Evolutionary conservation across 192 early-diverging fungal genomes (phyloP), one percentile per base, ranked within the genome.

Genomic region (Coemansia sp.): DNA sequence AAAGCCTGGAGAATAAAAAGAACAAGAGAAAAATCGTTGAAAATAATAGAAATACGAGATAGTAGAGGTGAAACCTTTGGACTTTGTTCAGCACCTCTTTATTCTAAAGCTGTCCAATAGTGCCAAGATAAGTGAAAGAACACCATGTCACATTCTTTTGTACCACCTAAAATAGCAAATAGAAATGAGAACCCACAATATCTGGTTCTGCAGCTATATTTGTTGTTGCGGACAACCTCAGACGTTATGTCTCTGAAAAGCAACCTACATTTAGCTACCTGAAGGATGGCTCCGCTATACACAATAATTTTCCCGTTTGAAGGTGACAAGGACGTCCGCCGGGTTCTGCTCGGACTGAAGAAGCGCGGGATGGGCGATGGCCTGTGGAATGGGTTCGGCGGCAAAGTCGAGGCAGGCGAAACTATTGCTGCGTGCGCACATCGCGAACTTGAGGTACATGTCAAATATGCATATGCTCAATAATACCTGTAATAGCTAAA

Each of bases 301-400:
- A 68, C 77, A 0, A 65, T 80, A 2, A 49, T 80, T 22, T 65
- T 80, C 31, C 77, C 71, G 4, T 62, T 71, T 26, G 65, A 39
- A 26, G 61, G 22, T 17, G 65, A 50, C n/a, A 50, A 23, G 21
- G 64, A 35, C 54, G 37, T 16, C 21, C 61, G 58, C 17, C 35
- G 27, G 2, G 75, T 91, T 38, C 79, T 90, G 12, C 85, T 93
- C 17, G 90, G 91, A 0, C 79, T 88, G 64, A 93, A 93, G 74
- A 93, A 93, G 67, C 85, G 90, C 9, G 91, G 91, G 0, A 87
- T 93, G 73, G 90, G 91, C 41, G 76, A 71, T 19, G 84, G 85
- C 16, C 78, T 82, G 26, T 89, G 81, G 81, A 92, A 90, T 35
- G 89, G 90, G 6, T 93, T 93, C 66, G 91, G 91, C 29, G 91